Percentiles rank a stretch among this genome's conserved stretches.
Evolutionary conservation across 306 rosid genomes (phyloP).

Genomic region (Cicer arietinum): DNA sequence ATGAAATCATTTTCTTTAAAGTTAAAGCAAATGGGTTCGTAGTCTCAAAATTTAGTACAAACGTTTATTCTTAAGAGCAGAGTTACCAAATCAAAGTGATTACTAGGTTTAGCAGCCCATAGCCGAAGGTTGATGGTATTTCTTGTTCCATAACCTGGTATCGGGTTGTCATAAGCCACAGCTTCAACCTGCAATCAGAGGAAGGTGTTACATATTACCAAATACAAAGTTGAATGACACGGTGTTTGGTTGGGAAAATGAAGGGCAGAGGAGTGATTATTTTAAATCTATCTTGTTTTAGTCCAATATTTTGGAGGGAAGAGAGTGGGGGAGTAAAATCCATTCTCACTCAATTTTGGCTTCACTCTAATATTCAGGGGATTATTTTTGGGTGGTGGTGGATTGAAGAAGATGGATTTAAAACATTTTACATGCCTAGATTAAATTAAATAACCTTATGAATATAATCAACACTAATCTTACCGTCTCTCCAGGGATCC

Average conservation of each 20-base stretch:
- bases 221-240: conserved; percentile 35
- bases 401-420: not conserved
- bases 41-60: conserved; percentile 2
- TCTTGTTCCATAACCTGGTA: conserved; percentile 83
- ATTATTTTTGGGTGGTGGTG: not conserved
- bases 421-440: not conserved
- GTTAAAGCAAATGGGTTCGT: conserved; percentile 10
- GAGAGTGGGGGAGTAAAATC: not conserved
- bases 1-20: not conserved
- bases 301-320: conserved; percentile 11
- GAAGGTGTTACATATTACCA: conserved; percentile 33
- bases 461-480: conserved; percentile 29
- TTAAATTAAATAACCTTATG: not conserved
- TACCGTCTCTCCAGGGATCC: conserved; percentile 82
- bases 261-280: not conserved
- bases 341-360: not conserved
- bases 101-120: conserved; percentile 82
- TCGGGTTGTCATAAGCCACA: conserved; percentile 83
- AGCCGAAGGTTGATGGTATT: conserved; percentile 76
- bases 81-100: conserved; percentile 68
- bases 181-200: conserved; percentile 69
- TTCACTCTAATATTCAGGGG: conserved; percentile 1
- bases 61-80: conserved; percentile 18
- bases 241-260: conserved; percentile 8
- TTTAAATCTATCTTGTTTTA: conserved; percentile 2